A percentile compares a stretch with the other conserved stretches of the same genome.
These are phyloP conservation scores for Phoma sp. DNA, from an alignment of 2,329 filamentous ascomycete species.

Conservation along the genomic window DNA sequence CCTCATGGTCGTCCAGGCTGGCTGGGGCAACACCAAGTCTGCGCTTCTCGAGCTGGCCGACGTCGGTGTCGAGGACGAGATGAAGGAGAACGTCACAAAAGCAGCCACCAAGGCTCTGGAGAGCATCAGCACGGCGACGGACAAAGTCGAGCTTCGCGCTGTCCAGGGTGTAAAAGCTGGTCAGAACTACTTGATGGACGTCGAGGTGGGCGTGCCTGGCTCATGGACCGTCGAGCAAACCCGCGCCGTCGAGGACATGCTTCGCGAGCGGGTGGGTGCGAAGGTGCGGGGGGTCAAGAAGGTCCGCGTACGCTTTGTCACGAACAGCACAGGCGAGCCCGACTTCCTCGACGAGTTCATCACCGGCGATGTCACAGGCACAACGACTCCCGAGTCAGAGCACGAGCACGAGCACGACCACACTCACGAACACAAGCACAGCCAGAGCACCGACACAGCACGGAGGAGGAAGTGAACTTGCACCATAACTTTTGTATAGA, in stretches of 20 bases:
- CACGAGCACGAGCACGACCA: slow-evolving; percentile 40
- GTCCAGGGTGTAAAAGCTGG: slow-evolving; percentile 93
- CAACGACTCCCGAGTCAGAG: slow-evolving; percentile 40
- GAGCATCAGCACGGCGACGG: slow-evolving; percentile 54
- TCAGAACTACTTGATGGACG: slow-evolving; percentile 92
- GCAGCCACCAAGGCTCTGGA: slow-evolving; percentile 56
- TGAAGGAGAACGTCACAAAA: slow-evolving; percentile 73
- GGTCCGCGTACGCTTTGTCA: slow-evolving; percentile 83
- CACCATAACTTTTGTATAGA: slow-evolving; percentile 30
- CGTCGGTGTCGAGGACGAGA: slow-evolving; percentile 82
- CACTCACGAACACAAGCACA: slow-evolving; percentile 30
- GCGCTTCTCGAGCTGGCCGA: slow-evolving; percentile 91
- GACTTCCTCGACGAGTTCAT: slow-evolving; percentile 75
- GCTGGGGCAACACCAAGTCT: slow-evolving; percentile 81
- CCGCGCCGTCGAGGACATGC: slow-evolving; percentile 71
- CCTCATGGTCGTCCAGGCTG: slow-evolving; percentile 89
- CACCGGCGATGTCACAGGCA: slow-evolving; percentile 35
- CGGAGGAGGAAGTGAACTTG: slow-evolving; percentile 30
- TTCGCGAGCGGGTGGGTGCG: slow-evolving; percentile 74
- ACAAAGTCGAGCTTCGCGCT: slow-evolving; percentile 73
- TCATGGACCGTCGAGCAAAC: slow-evolving; percentile 77
- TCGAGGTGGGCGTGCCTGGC: slow-evolving; percentile 82
- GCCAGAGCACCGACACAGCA: slow-evolving; percentile 21
- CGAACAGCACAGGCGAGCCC: slow-evolving; percentile 63
- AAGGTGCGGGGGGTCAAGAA: slow-evolving; percentile 84